These are phyloP conservation scores for Rhazya stricta DNA, from an alignment of 257 asterid species.

Conservation along the genomic window DNA sequence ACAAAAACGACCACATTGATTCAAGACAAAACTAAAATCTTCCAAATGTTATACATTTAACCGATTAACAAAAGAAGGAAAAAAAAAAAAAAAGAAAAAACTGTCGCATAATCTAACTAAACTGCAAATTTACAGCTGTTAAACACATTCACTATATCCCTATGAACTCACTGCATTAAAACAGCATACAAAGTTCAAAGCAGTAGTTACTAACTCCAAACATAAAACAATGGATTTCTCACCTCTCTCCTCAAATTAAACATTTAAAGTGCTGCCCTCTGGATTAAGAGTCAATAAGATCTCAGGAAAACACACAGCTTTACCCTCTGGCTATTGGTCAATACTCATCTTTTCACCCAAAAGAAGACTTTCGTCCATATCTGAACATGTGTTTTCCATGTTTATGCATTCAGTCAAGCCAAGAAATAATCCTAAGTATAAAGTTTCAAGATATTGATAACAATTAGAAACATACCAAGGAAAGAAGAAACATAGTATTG, in stretches of 20 bases:
- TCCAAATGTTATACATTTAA: background rate
- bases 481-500: background rate
- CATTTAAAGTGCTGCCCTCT: background rate
- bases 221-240: background rate
- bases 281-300: background rate
- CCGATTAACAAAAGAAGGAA: background rate
- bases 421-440: background rate
- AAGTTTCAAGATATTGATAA: background rate
- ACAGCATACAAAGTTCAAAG: background rate
- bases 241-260: constrained; percentile 9
- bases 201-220: background rate
- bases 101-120: background rate
- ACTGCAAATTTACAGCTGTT: background rate
- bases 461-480: background rate
- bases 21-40: background rate
- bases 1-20: no score
- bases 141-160: background rate
- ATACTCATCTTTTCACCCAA: background rate
- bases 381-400: background rate
- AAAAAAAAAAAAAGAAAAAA: background rate
- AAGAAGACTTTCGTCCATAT: background rate
- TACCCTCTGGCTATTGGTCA: background rate
- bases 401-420: background rate
- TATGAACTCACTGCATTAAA: background rate
- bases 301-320: background rate